Conservation (phyloP, 129 eudicot species). For the Tanacetum coccineum region DNA sequence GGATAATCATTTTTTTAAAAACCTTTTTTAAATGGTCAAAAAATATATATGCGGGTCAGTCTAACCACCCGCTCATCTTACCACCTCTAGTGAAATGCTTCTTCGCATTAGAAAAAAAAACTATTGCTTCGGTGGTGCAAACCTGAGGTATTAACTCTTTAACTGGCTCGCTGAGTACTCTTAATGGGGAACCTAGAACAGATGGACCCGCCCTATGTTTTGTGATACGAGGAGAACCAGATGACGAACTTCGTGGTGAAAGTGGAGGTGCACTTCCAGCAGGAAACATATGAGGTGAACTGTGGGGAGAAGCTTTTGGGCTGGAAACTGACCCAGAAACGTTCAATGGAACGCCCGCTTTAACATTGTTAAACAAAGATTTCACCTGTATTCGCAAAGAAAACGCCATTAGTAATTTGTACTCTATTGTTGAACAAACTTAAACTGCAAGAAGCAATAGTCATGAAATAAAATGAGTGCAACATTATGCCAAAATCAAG, state of each 20-base stretch:
- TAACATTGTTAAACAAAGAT: slow-evolving; percentile 70
- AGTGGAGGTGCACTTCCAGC: slow-evolving; percentile 95
- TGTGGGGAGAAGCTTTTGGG: slow-evolving; percentile 60
- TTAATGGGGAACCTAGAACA: slow-evolving; percentile 65
- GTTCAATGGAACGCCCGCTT: slow-evolving; percentile 66
- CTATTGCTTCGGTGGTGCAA: background rate
- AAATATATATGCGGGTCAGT: background rate
- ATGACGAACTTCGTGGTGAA: slow-evolving; percentile 76
- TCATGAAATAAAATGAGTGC: background rate
- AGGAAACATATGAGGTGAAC: slow-evolving; percentile 85
- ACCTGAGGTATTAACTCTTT: slow-evolving; percentile 80
- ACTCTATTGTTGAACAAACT: background rate
- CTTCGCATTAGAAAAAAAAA: background rate
- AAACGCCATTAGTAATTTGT: slow-evolving; percentile 15
- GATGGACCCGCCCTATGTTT: slow-evolving; percentile 82
- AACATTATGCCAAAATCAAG: background rate
- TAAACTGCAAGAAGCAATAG: background rate
- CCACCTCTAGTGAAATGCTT: background rate
- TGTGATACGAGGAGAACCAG: slow-evolving; percentile 75
- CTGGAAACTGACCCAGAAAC: slow-evolving; percentile 56
- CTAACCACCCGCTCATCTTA: background rate
- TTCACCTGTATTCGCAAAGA: slow-evolving; percentile 51
- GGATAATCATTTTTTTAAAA: too few relatives aligned
- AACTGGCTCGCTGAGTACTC: slow-evolving; percentile 62
- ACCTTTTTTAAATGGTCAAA: background rate